Base-by-base conservation (phyloP, 139 green algal genomes). In the Eudorina sp. region DNA sequence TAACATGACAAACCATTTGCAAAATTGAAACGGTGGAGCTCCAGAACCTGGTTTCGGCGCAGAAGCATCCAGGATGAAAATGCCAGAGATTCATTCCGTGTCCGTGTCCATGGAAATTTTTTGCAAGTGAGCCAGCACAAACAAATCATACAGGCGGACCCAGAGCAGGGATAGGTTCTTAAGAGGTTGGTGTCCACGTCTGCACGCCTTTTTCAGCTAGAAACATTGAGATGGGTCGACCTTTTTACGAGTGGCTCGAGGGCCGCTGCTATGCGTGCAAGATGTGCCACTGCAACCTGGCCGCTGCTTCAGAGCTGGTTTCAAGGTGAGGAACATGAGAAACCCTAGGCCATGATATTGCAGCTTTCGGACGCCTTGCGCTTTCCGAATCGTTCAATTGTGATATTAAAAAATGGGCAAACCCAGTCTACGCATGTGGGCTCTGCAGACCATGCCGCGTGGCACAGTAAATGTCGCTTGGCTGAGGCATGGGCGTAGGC, bases 241-340 rank as follows among this genome's bases (percentile, higher is more conserved):
- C 81, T 0, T 87, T 87, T 38, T 68, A 51, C 18, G 81, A 79
- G 45, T 79, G 45, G 40, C 45, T 87, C 11, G 81, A 87, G 1
- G 81, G 81, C 11, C 62, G 81, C 16, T 53, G n/a, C 31, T 87
- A 87, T 29, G 45, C 64, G 5, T 87, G 81, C 81, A 87, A 87
- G 46, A 53, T 68, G 34, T 87, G 81, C 81, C 43, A 41, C 18
- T 68, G 45, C 45, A 87, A 79, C 64, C 45, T 87, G 4, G 81
- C 81, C 0, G 14, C 31, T 13, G 45, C 62, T 3, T 23, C 11
- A 0, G 81, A 87, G 64, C 64, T 87, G 5, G 4, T 87, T 21
- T 69, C 45, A 4, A 34, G 81, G 81, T 66, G 23, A 34, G 81
- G 29, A 4, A 1, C 3, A 74, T 62, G 55, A 9, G 27, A 77